Evolutionary conservation across 202 grass and related monocot species (phyloP).

Genomic region (Panicum hallii): DNA sequence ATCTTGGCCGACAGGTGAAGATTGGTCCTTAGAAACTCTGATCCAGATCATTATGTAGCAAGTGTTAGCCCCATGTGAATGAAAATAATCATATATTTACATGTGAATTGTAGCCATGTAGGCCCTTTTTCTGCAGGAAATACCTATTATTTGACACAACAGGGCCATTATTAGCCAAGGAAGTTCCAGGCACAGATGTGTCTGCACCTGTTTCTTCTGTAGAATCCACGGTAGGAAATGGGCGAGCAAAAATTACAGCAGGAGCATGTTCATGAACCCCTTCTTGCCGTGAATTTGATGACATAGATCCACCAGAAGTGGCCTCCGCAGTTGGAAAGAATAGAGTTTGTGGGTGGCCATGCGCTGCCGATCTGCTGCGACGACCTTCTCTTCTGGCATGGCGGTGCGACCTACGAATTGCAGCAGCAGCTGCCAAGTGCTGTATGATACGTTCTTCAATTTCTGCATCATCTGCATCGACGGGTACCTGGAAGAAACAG

Average conservation of each 20-base stretch:
- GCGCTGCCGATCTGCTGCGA: conserved; percentile 56
- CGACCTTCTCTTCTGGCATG: conserved; percentile 61
- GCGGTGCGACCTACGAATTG: conserved; percentile 65
- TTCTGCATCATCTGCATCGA: conserved; percentile 62
- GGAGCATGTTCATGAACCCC: conserved; percentile 49
- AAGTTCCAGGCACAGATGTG: conserved; percentile 26
- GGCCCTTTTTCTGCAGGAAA: conserved; percentile 16
- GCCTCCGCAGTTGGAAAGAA: conserved; percentile 49
- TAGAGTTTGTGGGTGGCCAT: conserved; percentile 60
- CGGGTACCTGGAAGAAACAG: conserved; percentile 55
- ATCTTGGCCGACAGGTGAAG: conserved; percentile 56
- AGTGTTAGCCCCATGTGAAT: conserved; percentile 34
- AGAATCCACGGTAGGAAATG: conserved; percentile 34
- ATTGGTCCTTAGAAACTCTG: conserved; percentile 48
- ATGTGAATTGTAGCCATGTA: neutral
- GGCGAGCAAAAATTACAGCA: conserved; percentile 38
- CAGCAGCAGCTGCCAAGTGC: conserved; percentile 67
- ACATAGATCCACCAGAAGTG: conserved; percentile 44
- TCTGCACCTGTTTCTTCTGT: conserved; percentile 41
- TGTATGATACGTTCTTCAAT: conserved; percentile 77
- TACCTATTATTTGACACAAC: conserved; percentile 55
- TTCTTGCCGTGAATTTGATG: conserved; percentile 42
- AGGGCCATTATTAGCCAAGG: conserved; percentile 49
- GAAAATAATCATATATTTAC: neutral
- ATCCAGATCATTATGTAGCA: conserved; percentile 33